Evolutionary conservation across 768 basidiomycete genomes (phyloP), one percentile per base, ranked within the genome.

Genomic region (Punctularia strigosozonata): DNA sequence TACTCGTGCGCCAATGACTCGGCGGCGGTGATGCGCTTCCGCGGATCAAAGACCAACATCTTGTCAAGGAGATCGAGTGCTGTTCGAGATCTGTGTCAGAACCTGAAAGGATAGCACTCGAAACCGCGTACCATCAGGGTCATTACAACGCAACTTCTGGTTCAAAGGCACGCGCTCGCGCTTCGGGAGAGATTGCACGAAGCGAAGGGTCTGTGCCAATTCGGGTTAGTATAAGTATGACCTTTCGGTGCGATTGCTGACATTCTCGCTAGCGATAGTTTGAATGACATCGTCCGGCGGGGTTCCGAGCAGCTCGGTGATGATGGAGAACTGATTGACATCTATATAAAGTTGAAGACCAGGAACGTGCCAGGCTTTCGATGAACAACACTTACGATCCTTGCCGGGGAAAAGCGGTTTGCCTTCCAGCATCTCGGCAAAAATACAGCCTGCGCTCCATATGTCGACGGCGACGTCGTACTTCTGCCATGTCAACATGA

Each of bases 401-500:
- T 98, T 98, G 41, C 95, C 95, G 20, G 95, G 95, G 74, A 99
- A 99, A 48, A 99, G 66, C 0, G 95, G 94, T 57, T 97, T 97
- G 23, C 95, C 95, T 58, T 97, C 92, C 36, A 99, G 64, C 95
- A 99, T 99, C 68, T 99, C 95, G 4, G 95, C 95, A 53, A 99
- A 97, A 59, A 99, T 98, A 66, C 95, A 99, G 5, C 92, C 95
- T 8, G 92, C 91, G 54, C 88, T 92, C 95, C 95, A 98, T 56
- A 98, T 94, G 58, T 99, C 95, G 45, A 99, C 95, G 37, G 94
- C 95, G 41, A 97, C 92, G 59, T 98, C 94, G 64, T 99, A 99
- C 67, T 98, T 98, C 61, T 99, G 95, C 95, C 95, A 99, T 26
- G 95, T 99, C 56, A 99, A 73, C 95, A 99, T 99, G 65, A 99